Conservation (phyloP, 176 grass and related monocot genomes). For the Zoysia pacifica region DNA sequence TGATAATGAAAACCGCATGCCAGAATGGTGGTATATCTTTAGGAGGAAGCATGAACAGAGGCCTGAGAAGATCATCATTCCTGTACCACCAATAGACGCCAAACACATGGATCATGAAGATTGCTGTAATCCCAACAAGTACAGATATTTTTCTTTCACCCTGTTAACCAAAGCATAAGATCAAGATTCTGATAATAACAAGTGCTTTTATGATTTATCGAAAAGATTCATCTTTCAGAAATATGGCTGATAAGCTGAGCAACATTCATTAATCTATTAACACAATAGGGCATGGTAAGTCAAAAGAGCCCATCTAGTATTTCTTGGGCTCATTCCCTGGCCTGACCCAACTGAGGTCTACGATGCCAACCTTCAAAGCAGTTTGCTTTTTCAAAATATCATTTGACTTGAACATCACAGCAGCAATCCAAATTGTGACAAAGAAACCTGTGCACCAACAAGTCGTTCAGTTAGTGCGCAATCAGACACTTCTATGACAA, state of each 20-base stretch:
- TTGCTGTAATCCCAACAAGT: constrained; percentile 75
- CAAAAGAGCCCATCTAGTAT: constrained; percentile 5
- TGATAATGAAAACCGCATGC: constrained; percentile 98
- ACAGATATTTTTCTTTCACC: constrained; percentile 84
- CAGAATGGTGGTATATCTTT: constrained; percentile 97
- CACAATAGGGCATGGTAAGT: constrained; percentile 1
- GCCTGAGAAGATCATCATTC: constrained; percentile 84
- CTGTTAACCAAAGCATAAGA: constrained; percentile 50
- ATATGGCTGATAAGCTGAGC: not conserved
- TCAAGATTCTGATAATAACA: constrained; percentile 14
- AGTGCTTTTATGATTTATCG: constrained; percentile 28
- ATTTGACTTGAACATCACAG: constrained; percentile 99
- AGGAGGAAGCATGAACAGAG: constrained; percentile 91
- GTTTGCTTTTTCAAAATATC: constrained; percentile 97
- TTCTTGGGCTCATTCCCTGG: not conserved
- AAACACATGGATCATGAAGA: constrained; percentile 90
- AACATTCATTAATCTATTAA: not conserved
- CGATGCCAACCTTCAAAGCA: constrained; percentile 73
- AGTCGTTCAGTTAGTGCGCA: constrained; percentile 39
- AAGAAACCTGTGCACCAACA: constrained; percentile 82
- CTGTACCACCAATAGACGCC: constrained; percentile 95
- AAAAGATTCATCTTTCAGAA: constrained; percentile 26
- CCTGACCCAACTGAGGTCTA: not conserved
- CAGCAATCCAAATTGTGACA: constrained; percentile 94
- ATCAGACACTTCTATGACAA: constrained; percentile 3